Conservation (phyloP, 352 stramenopile genomes). For the Elongisporangium undulatum region DNA sequence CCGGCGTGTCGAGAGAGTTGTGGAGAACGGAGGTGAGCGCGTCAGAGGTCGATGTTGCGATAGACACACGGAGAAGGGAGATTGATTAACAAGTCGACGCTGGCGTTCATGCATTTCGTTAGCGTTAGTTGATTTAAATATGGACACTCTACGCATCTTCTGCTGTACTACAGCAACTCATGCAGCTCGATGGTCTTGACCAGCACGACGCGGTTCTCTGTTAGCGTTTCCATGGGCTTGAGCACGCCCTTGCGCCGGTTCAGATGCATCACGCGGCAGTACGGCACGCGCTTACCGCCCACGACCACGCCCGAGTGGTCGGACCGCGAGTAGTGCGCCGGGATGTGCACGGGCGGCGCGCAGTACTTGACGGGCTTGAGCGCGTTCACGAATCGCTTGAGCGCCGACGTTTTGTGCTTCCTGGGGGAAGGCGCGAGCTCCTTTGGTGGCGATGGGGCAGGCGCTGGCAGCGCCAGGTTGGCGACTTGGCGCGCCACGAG, state of each 20-base stretch:
- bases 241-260: slow-evolving; percentile 9
- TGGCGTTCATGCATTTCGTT: not conserved
- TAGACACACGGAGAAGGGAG: not conserved
- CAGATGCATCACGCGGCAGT: slow-evolving; percentile 24
- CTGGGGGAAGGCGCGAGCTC: not conserved
- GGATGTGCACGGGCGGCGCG: slow-evolving; percentile 21
- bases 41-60: not conserved
- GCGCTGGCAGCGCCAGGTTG: not conserved
- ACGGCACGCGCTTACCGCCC: slow-evolving; percentile 17
- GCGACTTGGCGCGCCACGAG: not conserved
- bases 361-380: not conserved
- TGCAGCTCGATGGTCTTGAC: not conserved
- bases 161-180: not conserved
- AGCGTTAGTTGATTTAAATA: not conserved
- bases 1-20: not conserved
- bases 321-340: slow-evolving; percentile 19
- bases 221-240: not conserved
- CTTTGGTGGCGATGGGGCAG: not conserved
- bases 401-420: not conserved
- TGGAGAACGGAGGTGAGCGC: not conserved
- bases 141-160: not conserved
- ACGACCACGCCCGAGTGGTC: slow-evolving; percentile 26
- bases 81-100: not conserved
- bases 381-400: not conserved
- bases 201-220: not conserved